phyloP scores from a whole-genome alignment of 148 eudicot species.

The Fagopyrum homotropicum region DNA sequence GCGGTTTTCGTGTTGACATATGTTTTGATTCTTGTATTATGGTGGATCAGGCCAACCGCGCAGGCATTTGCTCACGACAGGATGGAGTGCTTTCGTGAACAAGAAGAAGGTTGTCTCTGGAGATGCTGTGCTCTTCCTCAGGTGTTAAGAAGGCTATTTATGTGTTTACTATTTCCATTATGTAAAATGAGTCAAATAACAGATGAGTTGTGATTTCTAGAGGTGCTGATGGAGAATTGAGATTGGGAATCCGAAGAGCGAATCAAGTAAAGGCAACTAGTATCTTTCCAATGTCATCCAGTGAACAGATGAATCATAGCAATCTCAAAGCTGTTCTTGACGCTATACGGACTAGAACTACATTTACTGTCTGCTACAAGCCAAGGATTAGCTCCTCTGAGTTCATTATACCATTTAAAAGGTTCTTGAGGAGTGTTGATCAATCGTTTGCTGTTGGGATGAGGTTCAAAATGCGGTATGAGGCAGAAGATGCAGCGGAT shows the following conservation, averaged over 20 bases:
- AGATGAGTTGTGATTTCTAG: constrained; percentile 25
- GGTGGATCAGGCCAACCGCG: constrained; percentile 77
- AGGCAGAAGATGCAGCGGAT: constrained; percentile 81
- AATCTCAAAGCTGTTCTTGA: constrained; percentile 38
- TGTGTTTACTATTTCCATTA: background rate
- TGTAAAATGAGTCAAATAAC: background rate
- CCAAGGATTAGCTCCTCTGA: constrained; percentile 84
- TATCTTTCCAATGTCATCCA: constrained; percentile 27
- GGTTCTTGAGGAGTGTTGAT: constrained; percentile 64
- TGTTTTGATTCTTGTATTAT: background rate
- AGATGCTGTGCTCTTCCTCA: constrained; percentile 88
- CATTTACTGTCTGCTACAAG: constrained; percentile 68
- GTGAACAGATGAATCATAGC: constrained; percentile 35
- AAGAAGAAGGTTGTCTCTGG: constrained; percentile 93
- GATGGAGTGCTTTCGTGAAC: constrained; percentile 98
- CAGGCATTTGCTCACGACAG: constrained; percentile 90
- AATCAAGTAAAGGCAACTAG: constrained; percentile 47
- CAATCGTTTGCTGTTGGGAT: constrained; percentile 48
- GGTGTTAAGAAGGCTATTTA: constrained; percentile 22
- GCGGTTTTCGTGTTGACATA: background rate
- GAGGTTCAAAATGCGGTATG: constrained; percentile 81
- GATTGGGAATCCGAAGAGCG: constrained; percentile 84
- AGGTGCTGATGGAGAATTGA: constrained; percentile 83
- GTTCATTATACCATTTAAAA: constrained; percentile 57
- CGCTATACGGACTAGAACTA: constrained; percentile 45